phyloP scores from a whole-genome alignment of 371 early-diverging fungal species.

The Lichtheimia ramosa region DNA sequence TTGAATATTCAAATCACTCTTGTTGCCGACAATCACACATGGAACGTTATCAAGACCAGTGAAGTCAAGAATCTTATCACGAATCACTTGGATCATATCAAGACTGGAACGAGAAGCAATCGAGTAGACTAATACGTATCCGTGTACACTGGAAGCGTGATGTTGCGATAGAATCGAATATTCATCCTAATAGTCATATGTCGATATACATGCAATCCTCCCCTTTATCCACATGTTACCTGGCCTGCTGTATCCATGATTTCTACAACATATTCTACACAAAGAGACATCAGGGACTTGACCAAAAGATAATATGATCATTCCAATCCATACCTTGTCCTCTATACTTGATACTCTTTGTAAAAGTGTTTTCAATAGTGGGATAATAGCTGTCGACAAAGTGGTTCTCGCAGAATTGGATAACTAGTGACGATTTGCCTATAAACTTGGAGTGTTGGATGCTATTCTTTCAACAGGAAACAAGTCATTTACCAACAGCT shows the following conservation, averaged over 20 bases:
- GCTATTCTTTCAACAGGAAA: not conserved
- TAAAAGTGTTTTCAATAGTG: slow-evolving; percentile 91
- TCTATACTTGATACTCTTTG: slow-evolving; percentile 78
- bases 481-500: slow-evolving; percentile 72
- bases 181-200: slow-evolving; percentile 72
- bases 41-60: slow-evolving; percentile 89
- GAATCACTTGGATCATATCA: slow-evolving; percentile 86
- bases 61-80: slow-evolving; percentile 93
- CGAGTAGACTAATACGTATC: slow-evolving; percentile 92
- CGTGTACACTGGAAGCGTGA: slow-evolving; percentile 90
- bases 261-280: slow-evolving; percentile 76
- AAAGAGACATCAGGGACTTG: not conserved
- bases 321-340: slow-evolving; percentile 52
- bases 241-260: slow-evolving; percentile 98
- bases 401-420: slow-evolving; percentile 92
- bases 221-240: slow-evolving; percentile 33
- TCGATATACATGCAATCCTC: no score
- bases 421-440: slow-evolving; percentile 90
- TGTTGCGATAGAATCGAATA: slow-evolving; percentile 88
- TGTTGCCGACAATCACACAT: slow-evolving; percentile 94
- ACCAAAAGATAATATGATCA: not conserved
- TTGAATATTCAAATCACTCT: slow-evolving; percentile 82
- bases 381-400: slow-evolving; percentile 94
- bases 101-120: slow-evolving; percentile 84
- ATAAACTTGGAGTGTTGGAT: slow-evolving; percentile 5